Percentiles rank a stretch among this genome's conserved stretches.
phyloP scores from a whole-genome alignment of 2,329 filamentous ascomycete genomes.

The Lachnellula hyalina region DNA sequence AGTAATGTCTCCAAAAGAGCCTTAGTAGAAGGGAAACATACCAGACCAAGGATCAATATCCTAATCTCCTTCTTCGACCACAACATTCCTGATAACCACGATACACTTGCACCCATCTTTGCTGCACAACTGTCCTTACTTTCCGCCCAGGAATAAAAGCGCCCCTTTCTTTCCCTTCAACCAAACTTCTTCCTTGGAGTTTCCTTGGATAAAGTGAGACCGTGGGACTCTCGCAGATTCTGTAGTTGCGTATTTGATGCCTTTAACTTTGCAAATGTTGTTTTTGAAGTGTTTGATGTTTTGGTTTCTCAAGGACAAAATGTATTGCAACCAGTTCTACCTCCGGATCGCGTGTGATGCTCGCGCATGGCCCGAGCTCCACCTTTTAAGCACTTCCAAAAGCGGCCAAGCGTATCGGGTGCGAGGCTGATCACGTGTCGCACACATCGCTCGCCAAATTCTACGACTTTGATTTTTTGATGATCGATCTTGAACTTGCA shows the following conservation, averaged over 20 bases:
- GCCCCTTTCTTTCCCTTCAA: conserved; percentile 13
- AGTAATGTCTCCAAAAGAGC: conserved; percentile 3
- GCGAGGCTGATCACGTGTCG: not conserved
- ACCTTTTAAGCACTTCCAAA: not conserved
- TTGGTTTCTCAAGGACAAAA: not conserved
- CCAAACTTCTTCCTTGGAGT: not conserved
- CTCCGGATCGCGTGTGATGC: not conserved
- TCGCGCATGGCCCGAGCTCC: not conserved
- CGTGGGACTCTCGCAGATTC: too few species aligned
- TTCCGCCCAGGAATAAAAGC: conserved; percentile 3
- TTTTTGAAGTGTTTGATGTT: not conserved
- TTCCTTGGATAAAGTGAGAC: not conserved
- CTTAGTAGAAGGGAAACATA: conserved; percentile 42
- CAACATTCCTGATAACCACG: conserved; percentile 66
- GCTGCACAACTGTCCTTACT: conserved; percentile 29
- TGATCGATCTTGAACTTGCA: too few species aligned
- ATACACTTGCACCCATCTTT: conserved; percentile 58
- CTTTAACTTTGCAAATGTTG: not conserved
- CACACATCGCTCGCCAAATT: not conserved
- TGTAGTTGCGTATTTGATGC: not conserved
- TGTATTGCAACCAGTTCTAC: not conserved
- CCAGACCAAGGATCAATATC: conserved; percentile 89
- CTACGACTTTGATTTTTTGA: not conserved
- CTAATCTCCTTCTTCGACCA: conserved; percentile 97
- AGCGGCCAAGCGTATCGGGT: not conserved